Conservation (phyloP, 208 protist species). For the Crithidia thermophila region DNA sequence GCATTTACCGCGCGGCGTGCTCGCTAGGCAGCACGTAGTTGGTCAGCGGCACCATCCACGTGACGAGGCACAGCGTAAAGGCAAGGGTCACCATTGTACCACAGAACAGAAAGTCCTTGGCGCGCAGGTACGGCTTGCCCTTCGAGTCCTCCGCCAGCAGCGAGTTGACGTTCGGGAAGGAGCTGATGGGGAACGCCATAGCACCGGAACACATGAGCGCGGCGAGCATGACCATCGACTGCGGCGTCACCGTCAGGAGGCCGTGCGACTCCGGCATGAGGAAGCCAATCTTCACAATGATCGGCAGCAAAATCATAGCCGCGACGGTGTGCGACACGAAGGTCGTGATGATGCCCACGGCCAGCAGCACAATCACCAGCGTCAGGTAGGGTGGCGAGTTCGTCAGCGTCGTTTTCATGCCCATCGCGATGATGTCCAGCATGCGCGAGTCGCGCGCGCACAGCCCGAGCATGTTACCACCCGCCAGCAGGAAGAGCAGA, state of each 20-base stretch:
- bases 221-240: constrained; percentile 83
- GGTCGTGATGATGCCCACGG: constrained; percentile 83
- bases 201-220: constrained; percentile 91
- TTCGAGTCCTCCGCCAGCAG: constrained; percentile 87
- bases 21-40: constrained; percentile 61
- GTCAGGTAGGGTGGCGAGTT: constrained; percentile 66
- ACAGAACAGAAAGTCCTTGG: constrained; percentile 90
- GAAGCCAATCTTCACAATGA: constrained; percentile 91
- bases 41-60: constrained; percentile 88
- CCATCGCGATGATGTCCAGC: constrained; percentile 79
- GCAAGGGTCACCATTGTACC: constrained; percentile 75
- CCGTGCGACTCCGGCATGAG: constrained; percentile 63
- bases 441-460: constrained; percentile 88
- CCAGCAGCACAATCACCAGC: constrained; percentile 59
- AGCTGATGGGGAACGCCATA: constrained; percentile 95
- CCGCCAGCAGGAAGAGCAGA: constrained; percentile 93
- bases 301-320: constrained; percentile 92
- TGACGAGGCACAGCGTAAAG: constrained; percentile 65
- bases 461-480: constrained; percentile 93
- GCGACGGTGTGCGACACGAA: constrained; percentile 95
- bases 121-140: constrained; percentile 84
- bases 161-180: constrained; percentile 95
- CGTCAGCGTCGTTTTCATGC: constrained; percentile 63
- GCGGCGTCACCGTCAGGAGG: constrained; percentile 64
- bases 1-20: neutral